These are phyloP conservation scores for Tricholoma sp. DNA, from an alignment of 768 basidiomycete species.

Conservation along the genomic window DNA sequence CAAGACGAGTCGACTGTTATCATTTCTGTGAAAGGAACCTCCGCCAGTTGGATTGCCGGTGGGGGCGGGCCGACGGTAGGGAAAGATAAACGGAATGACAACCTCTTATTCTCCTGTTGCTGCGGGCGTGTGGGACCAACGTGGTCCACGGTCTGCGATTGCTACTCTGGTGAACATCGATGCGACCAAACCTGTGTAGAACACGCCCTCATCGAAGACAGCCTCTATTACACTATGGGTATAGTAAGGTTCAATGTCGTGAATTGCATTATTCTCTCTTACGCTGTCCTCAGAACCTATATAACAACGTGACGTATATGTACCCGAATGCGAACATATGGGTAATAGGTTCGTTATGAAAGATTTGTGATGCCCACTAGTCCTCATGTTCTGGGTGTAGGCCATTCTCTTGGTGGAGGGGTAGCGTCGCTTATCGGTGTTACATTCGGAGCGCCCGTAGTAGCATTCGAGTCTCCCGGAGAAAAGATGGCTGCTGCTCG, in stretches of 20 bases:
- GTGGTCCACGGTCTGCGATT: conserved; percentile 91
- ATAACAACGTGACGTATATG: conserved; percentile 87
- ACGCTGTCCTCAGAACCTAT: conserved; percentile 62
- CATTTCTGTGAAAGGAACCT: conserved; percentile 92
- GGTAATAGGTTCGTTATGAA: conserved; percentile 52
- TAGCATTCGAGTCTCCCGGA: conserved; percentile 83
- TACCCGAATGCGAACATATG: conserved; percentile 90
- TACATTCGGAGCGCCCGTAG: conserved; percentile 90
- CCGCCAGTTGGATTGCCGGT: conserved; percentile 59
- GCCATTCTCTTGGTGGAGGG: conserved; percentile 82
- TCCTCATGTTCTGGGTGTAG: conserved; percentile 9
- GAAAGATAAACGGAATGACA: conserved; percentile 95
- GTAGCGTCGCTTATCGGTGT: conserved; percentile 79
- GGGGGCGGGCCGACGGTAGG: conserved; percentile 76
- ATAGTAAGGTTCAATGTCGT: conserved; percentile 45
- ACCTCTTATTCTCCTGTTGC: conserved; percentile 93
- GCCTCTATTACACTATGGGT: conserved; percentile 84
- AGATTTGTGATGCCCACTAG: background rate
- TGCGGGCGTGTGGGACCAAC: conserved; percentile 93
- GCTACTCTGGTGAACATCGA: conserved; percentile 66
- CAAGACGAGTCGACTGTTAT: conserved; percentile 82
- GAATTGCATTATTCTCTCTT: background rate
- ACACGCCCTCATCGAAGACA: conserved; percentile 69
- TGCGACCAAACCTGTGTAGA: conserved; percentile 85
- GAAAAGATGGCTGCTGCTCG: conserved; percentile 68